These are phyloP conservation scores for Backusella tarrabulga DNA, from an alignment of 192 early-diverging fungal species.

Conservation along the genomic window DNA sequence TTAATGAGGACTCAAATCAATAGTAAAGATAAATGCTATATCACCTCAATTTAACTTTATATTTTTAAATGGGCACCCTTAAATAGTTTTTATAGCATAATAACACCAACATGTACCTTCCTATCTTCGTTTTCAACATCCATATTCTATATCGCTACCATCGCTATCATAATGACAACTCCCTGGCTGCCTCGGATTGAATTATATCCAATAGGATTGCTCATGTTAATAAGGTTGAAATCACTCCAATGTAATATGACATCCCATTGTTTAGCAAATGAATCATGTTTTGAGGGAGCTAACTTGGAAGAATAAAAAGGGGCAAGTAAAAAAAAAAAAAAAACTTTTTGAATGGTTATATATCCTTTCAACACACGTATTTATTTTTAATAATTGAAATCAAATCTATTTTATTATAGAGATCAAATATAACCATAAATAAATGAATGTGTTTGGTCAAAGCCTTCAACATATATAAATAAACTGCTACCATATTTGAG, in stretches of 20 bases:
- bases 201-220: background rate
- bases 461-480: background rate
- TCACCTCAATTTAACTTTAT: too few relatives aligned
- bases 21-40: too few relatives aligned
- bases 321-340: background rate
- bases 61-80: too few relatives aligned
- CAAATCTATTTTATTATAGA: background rate
- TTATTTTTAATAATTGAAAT: background rate
- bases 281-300: background rate
- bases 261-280: background rate
- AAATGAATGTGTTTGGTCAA: background rate
- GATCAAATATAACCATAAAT: background rate
- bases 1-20: too few relatives aligned
- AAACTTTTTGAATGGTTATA: background rate
- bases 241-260: background rate
- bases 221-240: background rate
- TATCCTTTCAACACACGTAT: background rate
- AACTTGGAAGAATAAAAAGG: background rate
- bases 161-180: background rate
- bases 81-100: too few relatives aligned
- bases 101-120: background rate
- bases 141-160: background rate
- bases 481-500: background rate
- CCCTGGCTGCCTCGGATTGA: background rate
- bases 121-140: background rate